phyloP scores from a whole-genome alignment of 352 stramenopile species.

The Salisapilia sapeloensis region DNA sequence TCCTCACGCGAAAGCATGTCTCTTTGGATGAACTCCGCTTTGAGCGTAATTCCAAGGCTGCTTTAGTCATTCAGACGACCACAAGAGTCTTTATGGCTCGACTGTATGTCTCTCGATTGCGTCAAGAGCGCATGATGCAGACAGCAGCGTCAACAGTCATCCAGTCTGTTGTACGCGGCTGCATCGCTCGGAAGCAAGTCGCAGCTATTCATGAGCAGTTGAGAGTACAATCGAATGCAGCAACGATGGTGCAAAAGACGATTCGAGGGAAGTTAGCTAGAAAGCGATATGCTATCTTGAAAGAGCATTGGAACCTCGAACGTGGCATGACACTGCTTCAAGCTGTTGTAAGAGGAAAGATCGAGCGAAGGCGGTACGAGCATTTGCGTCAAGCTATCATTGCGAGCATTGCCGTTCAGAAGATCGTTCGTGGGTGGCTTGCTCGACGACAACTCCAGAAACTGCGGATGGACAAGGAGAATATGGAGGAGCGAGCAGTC shows the following conservation, averaged over 20 bases:
- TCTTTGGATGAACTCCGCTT: conserved; percentile 12
- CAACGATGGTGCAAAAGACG: conserved; percentile 17
- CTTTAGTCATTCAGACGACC: no score
- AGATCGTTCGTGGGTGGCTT: conserved; percentile 22
- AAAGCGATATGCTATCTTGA: conserved; percentile 7
- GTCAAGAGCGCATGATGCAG: no score
- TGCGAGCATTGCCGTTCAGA: conserved; percentile 12
- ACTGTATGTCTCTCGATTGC: no score
- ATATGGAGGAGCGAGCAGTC: no score
- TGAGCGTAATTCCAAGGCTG: conserved; percentile 4
- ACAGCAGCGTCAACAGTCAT: no score
- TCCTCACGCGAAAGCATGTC: conserved; percentile 4
- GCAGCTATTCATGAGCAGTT: no score
- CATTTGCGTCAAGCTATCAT: conserved; percentile 4
- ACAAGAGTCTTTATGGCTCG: no score
- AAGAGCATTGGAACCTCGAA: conserved; percentile 15
- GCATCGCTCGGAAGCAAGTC: no score
- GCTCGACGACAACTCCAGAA: conserved; percentile 28
- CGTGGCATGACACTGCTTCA: conserved; percentile 9
- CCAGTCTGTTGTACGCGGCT: no score
- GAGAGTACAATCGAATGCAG: no score
- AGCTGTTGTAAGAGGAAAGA: conserved; percentile 8
- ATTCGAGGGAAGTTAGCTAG: conserved; percentile 17
- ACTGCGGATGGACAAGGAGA: conserved; percentile 25
- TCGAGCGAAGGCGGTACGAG: conserved; percentile 5